These are phyloP conservation scores for Trifolium pratense DNA, from an alignment of 306 rosid species.

Conservation along the genomic window DNA sequence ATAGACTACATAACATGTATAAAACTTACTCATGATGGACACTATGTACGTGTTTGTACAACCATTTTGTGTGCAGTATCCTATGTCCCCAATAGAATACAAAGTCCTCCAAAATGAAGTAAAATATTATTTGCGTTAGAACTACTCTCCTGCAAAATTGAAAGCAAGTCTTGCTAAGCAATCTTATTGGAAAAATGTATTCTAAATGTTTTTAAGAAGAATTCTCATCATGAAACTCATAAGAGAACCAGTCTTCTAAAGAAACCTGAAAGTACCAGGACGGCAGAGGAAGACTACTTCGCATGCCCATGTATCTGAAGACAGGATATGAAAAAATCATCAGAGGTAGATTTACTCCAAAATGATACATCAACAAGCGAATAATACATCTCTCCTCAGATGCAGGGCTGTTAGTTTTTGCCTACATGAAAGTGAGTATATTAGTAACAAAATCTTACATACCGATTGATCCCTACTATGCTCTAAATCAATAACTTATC, in stretches of 20 bases:
- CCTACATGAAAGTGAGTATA: constrained; percentile 57
- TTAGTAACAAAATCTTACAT: constrained; percentile 23
- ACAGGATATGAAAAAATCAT: constrained; percentile 82
- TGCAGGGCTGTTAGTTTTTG: constrained; percentile 79
- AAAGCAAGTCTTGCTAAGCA: constrained; percentile 1
- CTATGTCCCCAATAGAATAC: constrained; percentile 98
- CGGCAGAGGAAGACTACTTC: constrained; percentile 86
- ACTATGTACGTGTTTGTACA: constrained; percentile 93
- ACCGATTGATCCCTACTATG: neutral
- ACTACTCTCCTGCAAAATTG: constrained; percentile 67
- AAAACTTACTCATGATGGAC: constrained; percentile 93
- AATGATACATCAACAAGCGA: constrained; percentile 82
- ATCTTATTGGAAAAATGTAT: constrained; percentile 11
- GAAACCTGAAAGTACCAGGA: constrained; percentile 96
- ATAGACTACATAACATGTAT: constrained; percentile 2
- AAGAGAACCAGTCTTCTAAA: constrained; percentile 45
- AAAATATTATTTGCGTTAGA: constrained; percentile 70
- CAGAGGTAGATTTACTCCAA: constrained; percentile 91
- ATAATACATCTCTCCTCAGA: constrained; percentile 91
- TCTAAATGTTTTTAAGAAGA: neutral
- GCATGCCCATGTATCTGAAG: constrained; percentile 90
- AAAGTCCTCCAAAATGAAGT: constrained; percentile 92
- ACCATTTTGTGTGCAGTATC: constrained; percentile 91
- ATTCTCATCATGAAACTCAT: constrained; percentile 23
- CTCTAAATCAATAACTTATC: neutral